Evolutionary conservation across 2,329 filamentous ascomycete genomes (phyloP).

Genomic region (Pseudocercospora pini-densiflorae): DNA sequence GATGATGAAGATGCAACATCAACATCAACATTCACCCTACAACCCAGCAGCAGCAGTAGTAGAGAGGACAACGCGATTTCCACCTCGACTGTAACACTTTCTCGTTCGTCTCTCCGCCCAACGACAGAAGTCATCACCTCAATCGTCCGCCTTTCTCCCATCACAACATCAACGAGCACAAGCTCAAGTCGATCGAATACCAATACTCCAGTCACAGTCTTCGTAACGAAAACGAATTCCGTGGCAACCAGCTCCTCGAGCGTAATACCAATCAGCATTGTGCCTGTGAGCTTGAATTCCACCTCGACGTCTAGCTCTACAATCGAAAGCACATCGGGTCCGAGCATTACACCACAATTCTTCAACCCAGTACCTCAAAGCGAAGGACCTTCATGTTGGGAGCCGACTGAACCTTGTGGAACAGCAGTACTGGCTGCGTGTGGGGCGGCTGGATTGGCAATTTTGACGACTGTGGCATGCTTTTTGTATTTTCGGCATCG

Average conservation of each 20-base stretch:
- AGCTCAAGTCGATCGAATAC: not conserved
- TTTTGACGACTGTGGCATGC: not conserved
- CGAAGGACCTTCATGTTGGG: not conserved
- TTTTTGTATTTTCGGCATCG: constrained; percentile 7
- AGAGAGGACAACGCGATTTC: not conserved
- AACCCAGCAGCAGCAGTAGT: not conserved
- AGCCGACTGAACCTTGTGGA: not conserved
- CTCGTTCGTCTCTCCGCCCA: not conserved
- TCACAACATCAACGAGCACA: not conserved
- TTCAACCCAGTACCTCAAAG: not conserved
- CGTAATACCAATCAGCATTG: not conserved
- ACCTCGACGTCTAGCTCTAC: not conserved
- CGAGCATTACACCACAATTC: not conserved
- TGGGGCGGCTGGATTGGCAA: not conserved
- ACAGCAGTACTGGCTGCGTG: constrained; percentile 1
- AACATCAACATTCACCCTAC: not conserved
- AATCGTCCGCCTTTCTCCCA: not conserved
- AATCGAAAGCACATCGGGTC: not conserved
- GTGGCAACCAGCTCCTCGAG: not conserved
- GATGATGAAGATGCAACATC: not conserved
- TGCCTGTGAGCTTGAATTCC: not conserved
- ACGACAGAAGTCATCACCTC: not conserved
- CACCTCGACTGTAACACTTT: not conserved
- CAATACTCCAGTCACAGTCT: not conserved
- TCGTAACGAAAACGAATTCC: not conserved